Evolutionary conservation across 2,329 filamentous ascomycete species (phyloP), one percentile per base, ranked within the genome.

Genomic region (Diaporthe vexans): DNA sequence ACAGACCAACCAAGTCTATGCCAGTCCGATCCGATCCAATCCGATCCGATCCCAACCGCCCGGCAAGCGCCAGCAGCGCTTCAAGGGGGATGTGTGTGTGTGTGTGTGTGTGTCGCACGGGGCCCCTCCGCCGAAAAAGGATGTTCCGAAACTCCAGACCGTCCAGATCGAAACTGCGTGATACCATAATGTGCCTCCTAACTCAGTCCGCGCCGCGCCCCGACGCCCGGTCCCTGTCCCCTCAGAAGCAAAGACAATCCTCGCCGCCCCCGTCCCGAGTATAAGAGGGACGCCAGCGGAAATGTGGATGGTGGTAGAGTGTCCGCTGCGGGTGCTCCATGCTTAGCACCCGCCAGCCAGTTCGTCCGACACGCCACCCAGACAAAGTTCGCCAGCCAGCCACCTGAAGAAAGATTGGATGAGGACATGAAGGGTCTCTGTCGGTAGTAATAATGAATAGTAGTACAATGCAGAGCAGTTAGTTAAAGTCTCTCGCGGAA

Each of bases 391-490:
- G 24, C 3, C 15, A 33, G 21, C n/a, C 29, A 17, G 29, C 9
- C 51, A 59, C 51, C 29, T 29, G 8, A 43, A n/a, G 17, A 29
- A 43, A 43, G 2, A 8, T 17, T 33, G 56, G 11, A 37, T 24
- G 29, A 37, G 68, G 65, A 33, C 51, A 5, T 33, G 8, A 52
- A 19, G n/a, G n/a, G 10, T 11, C 13, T 11, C 15, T 59, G 46
- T 51, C 13, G 54, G 43, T 57, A 52, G 37, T 63, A 71, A 71
- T 19, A 43, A 43, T 43, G 19, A 26, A 13, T 68, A 57, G 51
- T 65, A 52, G 57, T 63, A 73, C 72, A 72, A 73, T 51, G 33
- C 52, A 72, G 26, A 33, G 35, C n/a, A 24, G 26, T n/a, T 29
- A 46, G 15, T 19, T 43, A 43, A 19, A 33, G 21, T 51, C 26